Evolutionary conservation across 441 rosid species (phyloP).

Genomic region (Adansonia gregorii): DNA sequence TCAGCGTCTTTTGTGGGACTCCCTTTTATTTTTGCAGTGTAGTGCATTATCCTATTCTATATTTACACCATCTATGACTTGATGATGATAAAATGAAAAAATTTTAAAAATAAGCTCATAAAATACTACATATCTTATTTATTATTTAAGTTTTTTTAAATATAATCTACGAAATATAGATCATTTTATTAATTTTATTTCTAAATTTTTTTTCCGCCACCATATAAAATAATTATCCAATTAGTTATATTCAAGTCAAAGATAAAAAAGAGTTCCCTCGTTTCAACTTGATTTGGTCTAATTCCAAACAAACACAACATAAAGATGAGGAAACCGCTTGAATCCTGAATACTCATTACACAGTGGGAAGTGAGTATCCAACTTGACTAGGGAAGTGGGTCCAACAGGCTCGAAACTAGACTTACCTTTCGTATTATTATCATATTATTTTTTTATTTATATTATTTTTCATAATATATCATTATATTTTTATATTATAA

Average conservation of each 20-base stretch:
- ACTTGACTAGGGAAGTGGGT: not conserved
- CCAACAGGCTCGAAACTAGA: constrained; percentile 5
- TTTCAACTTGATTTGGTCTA: not conserved
- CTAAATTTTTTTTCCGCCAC: too few species aligned
- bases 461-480: too few species aligned
- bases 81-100: too few species aligned
- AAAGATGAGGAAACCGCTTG: not conserved
- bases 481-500: too few species aligned
- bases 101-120: too few species aligned
- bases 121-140: too few species aligned
- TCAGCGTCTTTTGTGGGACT: not conserved
- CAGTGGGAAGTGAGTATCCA: not conserved
- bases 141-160: too few species aligned
- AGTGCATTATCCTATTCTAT: not conserved
- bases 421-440: too few species aligned
- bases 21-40: not conserved
- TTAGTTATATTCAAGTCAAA: not conserved
- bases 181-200: too few species aligned
- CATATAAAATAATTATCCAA: too few species aligned
- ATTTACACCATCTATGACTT: not conserved
- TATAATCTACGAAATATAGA: too few species aligned
- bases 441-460: too few species aligned
- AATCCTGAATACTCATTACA: not conserved
- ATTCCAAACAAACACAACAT: not conserved
- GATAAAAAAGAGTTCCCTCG: not conserved